A percentile compares a stretch with the other conserved stretches of the same genome.
Evolutionary conservation across 2,329 filamentous ascomycete genomes (phyloP).

Genomic region (Diaporthe aspalathi): DNA sequence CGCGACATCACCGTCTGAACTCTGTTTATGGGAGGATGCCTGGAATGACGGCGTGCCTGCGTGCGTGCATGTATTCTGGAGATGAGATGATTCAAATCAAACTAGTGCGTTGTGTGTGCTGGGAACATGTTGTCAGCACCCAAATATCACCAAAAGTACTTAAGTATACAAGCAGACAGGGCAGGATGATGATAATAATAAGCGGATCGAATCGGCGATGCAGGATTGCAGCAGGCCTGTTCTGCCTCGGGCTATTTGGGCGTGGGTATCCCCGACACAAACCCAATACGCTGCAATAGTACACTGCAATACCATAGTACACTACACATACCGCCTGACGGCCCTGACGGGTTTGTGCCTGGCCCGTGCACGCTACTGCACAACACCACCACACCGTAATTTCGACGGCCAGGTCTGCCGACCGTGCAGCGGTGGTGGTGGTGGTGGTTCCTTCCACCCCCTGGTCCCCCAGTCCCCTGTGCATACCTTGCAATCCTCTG

Average conservation of each 20-base stretch:
- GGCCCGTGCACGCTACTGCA: conserved; percentile 30
- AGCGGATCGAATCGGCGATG: conserved; percentile 8
- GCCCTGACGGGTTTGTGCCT: too few species aligned
- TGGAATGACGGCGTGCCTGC: background rate
- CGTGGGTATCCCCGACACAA: conserved; percentile 6
- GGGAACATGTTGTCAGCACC: background rate
- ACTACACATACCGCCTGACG: too few species aligned
- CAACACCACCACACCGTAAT: conserved; percentile 32
- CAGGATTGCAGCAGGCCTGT: conserved; percentile 7
- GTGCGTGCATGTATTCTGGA: background rate
- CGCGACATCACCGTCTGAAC: conserved; percentile 27
- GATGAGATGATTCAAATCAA: conserved; percentile 15
- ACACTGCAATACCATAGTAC: too few species aligned
- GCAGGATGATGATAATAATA: too few species aligned
- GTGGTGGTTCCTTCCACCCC: too few species aligned
- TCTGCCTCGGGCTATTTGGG: too few species aligned
- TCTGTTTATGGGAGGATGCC: background rate
- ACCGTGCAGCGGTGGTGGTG: too few species aligned
- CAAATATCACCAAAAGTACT: conserved; percentile 1
- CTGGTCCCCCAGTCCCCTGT: background rate
- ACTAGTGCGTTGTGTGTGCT: background rate
- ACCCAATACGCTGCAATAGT: too few species aligned
- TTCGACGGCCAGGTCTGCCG: background rate
- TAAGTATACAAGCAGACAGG: too few species aligned
- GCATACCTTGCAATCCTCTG: conserved; percentile 4